Conservation (phyloP, 1,284 basidiomycete genomes). For the Ustilago hordei region DNA sequence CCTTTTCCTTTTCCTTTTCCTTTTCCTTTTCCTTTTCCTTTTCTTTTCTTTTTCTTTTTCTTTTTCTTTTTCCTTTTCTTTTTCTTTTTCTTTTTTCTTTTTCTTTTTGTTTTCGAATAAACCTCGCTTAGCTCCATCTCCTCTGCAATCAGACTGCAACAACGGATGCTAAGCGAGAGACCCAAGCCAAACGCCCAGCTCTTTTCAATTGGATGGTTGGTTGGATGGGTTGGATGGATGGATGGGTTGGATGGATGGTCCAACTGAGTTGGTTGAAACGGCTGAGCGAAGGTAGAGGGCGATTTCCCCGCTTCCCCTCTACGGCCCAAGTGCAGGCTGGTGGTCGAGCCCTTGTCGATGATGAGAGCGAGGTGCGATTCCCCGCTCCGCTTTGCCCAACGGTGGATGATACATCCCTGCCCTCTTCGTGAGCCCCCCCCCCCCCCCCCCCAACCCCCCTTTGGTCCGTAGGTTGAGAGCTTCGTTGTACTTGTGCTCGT, state of each 20-base stretch:
- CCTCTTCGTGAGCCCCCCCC: no score
- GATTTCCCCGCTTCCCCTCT: background rate
- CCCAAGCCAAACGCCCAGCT: background rate
- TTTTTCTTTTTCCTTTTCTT: no score
- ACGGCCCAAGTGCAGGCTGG: background rate
- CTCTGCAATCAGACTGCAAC: background rate
- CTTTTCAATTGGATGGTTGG: no score
- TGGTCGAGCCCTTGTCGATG: background rate
- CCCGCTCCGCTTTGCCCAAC: background rate
- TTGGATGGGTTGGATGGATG: no score
- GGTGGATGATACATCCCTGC: background rate
- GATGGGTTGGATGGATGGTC: no score
- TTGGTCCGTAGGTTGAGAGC: background rate
- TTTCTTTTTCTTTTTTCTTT: no score
- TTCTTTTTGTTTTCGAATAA: background rate
- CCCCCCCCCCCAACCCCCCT: no score
- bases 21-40: no score
- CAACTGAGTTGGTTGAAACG: background rate
- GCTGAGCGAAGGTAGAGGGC: background rate
- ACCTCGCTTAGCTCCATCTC: background rate
- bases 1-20: no score
- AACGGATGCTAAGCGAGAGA: background rate
- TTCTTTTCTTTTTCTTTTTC: no score
- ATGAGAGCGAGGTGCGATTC: background rate
- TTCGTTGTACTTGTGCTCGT: background rate